These are phyloP conservation scores for Aspergillus diversus DNA, from an alignment of 495 filamentous ascomycete species.

Conservation along the genomic window DNA sequence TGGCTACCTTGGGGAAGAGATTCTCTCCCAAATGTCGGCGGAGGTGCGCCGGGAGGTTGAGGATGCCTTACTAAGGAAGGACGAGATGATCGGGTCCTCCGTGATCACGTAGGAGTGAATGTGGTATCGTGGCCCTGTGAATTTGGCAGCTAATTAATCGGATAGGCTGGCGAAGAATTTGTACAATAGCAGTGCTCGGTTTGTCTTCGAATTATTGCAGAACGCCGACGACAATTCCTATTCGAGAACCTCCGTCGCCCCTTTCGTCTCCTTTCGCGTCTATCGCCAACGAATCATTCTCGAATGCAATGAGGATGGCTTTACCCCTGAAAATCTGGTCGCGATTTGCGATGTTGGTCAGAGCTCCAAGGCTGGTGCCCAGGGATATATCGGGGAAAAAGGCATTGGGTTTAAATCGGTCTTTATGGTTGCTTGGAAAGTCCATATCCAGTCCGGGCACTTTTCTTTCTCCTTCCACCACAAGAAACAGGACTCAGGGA, in stretches of 20 bases:
- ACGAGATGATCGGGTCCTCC: conserved; percentile 32
- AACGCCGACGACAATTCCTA: conserved; percentile 52
- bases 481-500: conserved; percentile 32
- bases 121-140: neutral
- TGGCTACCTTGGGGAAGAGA: conserved; percentile 30
- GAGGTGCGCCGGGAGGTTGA: conserved; percentile 32
- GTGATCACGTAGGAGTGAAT: conserved; percentile 35
- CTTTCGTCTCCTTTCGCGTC: conserved; percentile 31
- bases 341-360: conserved; percentile 41
- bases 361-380: conserved; percentile 40
- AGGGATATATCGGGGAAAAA: conserved; percentile 54
- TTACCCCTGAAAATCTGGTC: conserved; percentile 34
- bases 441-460: conserved; percentile 48
- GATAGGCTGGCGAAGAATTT: conserved; percentile 36
- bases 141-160: neutral
- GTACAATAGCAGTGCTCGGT: conserved; percentile 38
- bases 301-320: conserved; percentile 50
- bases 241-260: conserved; percentile 11
- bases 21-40: conserved; percentile 21
- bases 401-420: conserved; percentile 59
- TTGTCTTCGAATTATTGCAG: conserved; percentile 48
- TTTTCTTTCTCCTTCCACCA: conserved; percentile 52
- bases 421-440: conserved; percentile 51
- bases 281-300: conserved; percentile 30
- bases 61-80: conserved; percentile 33